Base-by-base conservation (phyloP, 192 early-diverging fungal genomes). In the Helicostylum pulchrum region DNA sequence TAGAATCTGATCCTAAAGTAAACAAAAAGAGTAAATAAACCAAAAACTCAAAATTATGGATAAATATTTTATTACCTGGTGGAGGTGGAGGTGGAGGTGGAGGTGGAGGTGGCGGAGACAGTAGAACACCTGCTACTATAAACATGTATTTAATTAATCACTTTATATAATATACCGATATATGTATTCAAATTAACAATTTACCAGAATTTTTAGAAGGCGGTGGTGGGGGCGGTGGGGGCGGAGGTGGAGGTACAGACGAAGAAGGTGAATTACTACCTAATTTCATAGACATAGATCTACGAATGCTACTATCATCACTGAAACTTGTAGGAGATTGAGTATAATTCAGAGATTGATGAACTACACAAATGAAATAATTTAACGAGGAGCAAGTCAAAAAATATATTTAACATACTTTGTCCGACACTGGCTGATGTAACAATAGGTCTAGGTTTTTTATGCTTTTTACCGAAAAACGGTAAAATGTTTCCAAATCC, bases 31-130 rank as follows among this genome's bases (percentile, higher is more conserved):
- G 51, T 21, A 17, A 53, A 26, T 7, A 5, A 30, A 12, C 8
- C 14, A 15, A 11, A 30, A 12, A 9, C 1, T 0, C 46, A 5
- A 48, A 17, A 15, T 7, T 9, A 14, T 15, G 15, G 23, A 46
- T 23, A 46, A 46, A 34, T 49, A 17, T 48, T 23, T 47, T 48
- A 47, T 8, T n/a, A 44, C 3, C 17, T 21, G 44, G 8, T 2
- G 43, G 64, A 6, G 64, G 65, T 7, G 66, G 66, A 65, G 79
- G 79, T 1, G 83, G 82, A 0, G 74, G 76, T 0, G 78, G 69
- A 0, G 75, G 61, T 14, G 54, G 68, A 9, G 56, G 63, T 14
- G 70, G 69, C 12, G 39, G n/a, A n/a, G n/a, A n/a, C n/a, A n/a
- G n/a, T n/a, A n/a, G 11, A 17, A 6, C 8, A n/a, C 14, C n/a